These are phyloP conservation scores for Ophiostoma himal-ulmi DNA, from an alignment of 2,329 filamentous ascomycete genomes.

Conservation along the genomic window DNA sequence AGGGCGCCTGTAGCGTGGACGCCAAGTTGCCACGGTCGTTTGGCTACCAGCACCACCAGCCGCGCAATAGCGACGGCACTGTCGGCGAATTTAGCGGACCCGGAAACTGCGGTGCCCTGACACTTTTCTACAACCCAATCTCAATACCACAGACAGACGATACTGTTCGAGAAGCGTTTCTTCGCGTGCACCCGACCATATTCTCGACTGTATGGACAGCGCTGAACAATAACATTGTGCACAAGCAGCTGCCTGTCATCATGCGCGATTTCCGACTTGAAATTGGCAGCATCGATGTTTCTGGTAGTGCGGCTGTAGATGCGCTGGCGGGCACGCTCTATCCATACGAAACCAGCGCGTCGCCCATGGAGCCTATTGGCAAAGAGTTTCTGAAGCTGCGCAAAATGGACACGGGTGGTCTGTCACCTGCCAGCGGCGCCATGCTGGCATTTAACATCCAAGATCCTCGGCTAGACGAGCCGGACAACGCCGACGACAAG, in stretches of 20 bases:
- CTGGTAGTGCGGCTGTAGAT: conserved; percentile 70
- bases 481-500: conserved; percentile 39
- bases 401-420: conserved; percentile 58
- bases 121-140: conserved; percentile 19
- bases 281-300: conserved; percentile 53
- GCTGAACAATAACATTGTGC: conserved; percentile 48
- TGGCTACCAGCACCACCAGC: conserved; percentile 23
- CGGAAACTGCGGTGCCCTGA: conserved; percentile 25
- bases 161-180: conserved; percentile 13
- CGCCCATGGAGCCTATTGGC: conserved; percentile 37
- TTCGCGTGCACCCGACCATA: conserved; percentile 67
- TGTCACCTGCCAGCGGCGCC: conserved; percentile 62
- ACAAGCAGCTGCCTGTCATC: conserved; percentile 55
- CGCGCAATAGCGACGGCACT: not conserved
- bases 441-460: conserved; percentile 66
- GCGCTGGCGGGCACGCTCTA: conserved; percentile 64
- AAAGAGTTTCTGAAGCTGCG: conserved; percentile 48
- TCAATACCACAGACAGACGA: conserved; percentile 8
- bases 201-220: conserved; percentile 65
- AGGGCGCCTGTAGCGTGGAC: conserved; percentile 22
- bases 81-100: conserved; percentile 19
- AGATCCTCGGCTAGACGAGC: conserved; percentile 76
- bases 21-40: conserved; percentile 25
- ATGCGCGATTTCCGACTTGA: conserved; percentile 67
- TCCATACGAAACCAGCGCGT: conserved; percentile 37